Evolutionary conservation across 2,329 filamentous ascomycete genomes (phyloP), one percentile per base, ranked within the genome.

Genomic region (Colletotrichum sidae): DNA sequence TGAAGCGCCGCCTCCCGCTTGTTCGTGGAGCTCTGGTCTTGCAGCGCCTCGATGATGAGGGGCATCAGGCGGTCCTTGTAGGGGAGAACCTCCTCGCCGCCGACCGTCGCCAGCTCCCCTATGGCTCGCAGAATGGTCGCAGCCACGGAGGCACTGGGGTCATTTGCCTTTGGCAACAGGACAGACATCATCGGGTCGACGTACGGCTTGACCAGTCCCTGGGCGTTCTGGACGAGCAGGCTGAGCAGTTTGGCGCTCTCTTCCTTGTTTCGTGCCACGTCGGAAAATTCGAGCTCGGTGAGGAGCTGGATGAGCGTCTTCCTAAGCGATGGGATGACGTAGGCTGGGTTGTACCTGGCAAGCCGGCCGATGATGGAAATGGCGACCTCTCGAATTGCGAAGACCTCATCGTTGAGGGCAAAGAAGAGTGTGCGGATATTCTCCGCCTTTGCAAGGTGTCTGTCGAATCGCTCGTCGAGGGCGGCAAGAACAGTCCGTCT

Each of bases 351-450:
- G 69, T 94, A 90, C 56, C 88, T 87, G 0, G 96, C 96, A 61
- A 99, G 83, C 11, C 96, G 93, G 38, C 96, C 96, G 72, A 99
- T 97, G 69, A 99, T 97, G 15, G 93, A 91, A 73, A 99, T 97
- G 8, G 96, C 92, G 35, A 96, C 95, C 79, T 99, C 94, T 71
- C 96, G 87, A 65, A 98, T 97, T 2, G 90, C 85, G 69, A 98
- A 99, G 2, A 94, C 87, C 74, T 98, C 95, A 72, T 99, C 96
- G 70, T 99, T 97, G 13, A 99, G 86, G 0, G 96, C 95, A 65
- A 98, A 90, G 78, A 99, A 98, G 0, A 99, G 81, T 12, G 94
- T 97, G 17, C 96, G 90, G 52, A 99, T 96, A 73, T 99, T 99
- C 76, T 99, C 95, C 1, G 96, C 94, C 76, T 97, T 97, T 46